A percentile compares a stretch with the other conserved stretches of the same genome.
Evolutionary conservation across 805 yeast species (phyloP).

Genomic region (Barnettozyma sp.): DNA sequence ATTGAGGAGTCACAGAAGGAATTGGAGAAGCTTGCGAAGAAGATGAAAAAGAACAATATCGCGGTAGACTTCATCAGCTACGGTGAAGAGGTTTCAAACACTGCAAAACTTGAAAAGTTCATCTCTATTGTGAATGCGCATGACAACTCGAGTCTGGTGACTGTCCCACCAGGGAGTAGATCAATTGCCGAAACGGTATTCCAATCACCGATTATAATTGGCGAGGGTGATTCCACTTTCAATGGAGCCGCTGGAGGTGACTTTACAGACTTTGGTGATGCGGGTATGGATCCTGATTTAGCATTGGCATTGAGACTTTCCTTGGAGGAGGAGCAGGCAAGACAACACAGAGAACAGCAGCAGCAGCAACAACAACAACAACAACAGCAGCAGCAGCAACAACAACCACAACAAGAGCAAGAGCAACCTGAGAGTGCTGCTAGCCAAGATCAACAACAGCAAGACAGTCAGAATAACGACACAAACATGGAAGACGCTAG

Average conservation of each 20-base stretch:
- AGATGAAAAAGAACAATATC: conserved; percentile 86
- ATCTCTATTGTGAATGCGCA: conserved; percentile 62
- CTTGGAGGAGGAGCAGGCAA: conserved; percentile 86
- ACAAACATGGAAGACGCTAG: conserved; percentile 9
- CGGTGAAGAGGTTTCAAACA: conserved; percentile 80
- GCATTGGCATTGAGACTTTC: conserved; percentile 94
- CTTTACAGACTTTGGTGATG: conserved; percentile 66
- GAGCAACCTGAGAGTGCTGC: too few species aligned
- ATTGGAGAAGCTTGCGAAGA: conserved; percentile 78
- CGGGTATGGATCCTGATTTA: conserved; percentile 92
- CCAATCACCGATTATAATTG: conserved; percentile 64
- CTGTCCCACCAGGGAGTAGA: conserved; percentile 84
- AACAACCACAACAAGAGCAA: conserved; percentile 4
- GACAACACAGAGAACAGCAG: conserved; percentile 66
- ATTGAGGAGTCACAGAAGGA: conserved; percentile 61
- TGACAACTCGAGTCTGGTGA: conserved; percentile 74
- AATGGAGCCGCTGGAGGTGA: conserved; percentile 36
- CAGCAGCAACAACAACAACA: conserved; percentile 5
- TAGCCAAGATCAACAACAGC: conserved; percentile 1
- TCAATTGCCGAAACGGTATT: conserved; percentile 76
- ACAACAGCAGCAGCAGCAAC: conserved; percentile 1
- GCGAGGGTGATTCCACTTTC: conserved; percentile 43
- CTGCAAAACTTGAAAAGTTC: conserved; percentile 74
- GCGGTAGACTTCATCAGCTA: conserved; percentile 87
- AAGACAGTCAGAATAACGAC: conserved; percentile 2